Evolutionary conservation across 352 stramenopile species (phyloP).

Genomic region (Phytophthora rubi): DNA sequence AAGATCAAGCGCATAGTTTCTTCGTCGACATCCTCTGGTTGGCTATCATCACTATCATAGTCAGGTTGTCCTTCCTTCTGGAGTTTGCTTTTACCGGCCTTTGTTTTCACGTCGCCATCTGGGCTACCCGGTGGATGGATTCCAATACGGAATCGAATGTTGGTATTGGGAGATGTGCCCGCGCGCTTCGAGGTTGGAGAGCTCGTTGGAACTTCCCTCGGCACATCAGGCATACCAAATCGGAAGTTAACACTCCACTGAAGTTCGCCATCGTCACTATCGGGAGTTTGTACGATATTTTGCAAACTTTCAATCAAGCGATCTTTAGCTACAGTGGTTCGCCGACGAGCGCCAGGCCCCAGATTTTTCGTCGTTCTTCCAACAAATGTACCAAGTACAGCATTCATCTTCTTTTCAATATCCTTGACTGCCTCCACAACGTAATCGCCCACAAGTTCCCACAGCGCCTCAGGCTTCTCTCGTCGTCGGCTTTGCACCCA

Average conservation of each 20-base stretch:
- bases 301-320: conserved; percentile 17
- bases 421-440: conserved; percentile 25
- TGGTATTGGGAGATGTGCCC: conserved; percentile 8
- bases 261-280: conserved; percentile 44
- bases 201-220: neutral
- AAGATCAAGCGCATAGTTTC: conserved; percentile 36
- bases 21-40: conserved; percentile 12
- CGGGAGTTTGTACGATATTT: conserved; percentile 5
- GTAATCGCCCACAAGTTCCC: conserved; percentile 40
- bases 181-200: conserved; percentile 11
- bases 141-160: conserved; percentile 51
- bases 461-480: conserved; percentile 43
- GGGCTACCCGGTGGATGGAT: conserved; percentile 35
- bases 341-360: conserved; percentile 1
- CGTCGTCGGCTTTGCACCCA: conserved; percentile 38
- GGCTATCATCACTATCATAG: conserved; percentile 20
- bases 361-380: conserved; percentile 18
- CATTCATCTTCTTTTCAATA: conserved; percentile 27
- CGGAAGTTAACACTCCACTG: conserved; percentile 43
- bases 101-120: conserved; percentile 3
- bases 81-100: neutral
- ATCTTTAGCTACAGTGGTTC: conserved; percentile 18
- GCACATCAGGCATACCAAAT: conserved; percentile 21
- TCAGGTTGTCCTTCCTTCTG: conserved; percentile 12
- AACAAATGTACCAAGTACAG: conserved; percentile 9